Evolutionary conservation across 495 filamentous ascomycete species (phyloP).

Genomic region (Xylaria intraflava): DNA sequence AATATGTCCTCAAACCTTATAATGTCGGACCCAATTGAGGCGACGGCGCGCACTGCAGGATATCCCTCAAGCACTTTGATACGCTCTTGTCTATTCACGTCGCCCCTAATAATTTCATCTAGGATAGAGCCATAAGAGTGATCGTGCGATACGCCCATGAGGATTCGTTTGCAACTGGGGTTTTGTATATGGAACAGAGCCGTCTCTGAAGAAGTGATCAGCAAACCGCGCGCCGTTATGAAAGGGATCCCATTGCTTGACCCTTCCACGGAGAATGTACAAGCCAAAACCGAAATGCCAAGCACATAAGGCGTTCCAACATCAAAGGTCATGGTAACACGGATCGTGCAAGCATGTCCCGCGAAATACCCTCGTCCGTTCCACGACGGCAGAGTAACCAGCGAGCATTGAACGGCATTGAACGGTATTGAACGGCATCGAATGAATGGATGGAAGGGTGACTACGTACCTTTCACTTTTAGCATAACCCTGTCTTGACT

Average conservation of each 20-base stretch:
- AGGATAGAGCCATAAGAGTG: slow-evolving; percentile 64
- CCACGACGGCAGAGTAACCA: neutral
- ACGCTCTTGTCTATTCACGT: slow-evolving; percentile 46
- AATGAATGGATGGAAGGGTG: too few species aligned
- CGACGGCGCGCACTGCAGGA: slow-evolving; percentile 62
- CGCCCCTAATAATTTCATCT: slow-evolving; percentile 49
- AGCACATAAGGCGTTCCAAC: neutral
- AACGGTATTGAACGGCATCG: neutral
- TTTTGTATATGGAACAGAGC: slow-evolving; percentile 56
- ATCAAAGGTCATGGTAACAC: neutral
- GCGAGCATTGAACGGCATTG: neutral
- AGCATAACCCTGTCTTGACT: slow-evolving; percentile 64
- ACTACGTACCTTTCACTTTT: slow-evolving; percentile 67
- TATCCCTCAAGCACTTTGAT: slow-evolving; percentile 71
- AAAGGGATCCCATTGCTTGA: neutral
- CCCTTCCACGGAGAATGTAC: neutral
- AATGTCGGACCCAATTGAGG: slow-evolving; percentile 49
- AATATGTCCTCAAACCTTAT: slow-evolving; percentile 59
- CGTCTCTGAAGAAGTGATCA: slow-evolving; percentile 43
- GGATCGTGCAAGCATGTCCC: neutral
- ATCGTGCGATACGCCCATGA: slow-evolving; percentile 74
- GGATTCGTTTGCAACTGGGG: slow-evolving; percentile 72
- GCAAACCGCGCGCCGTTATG: neutral
- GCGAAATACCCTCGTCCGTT: neutral
- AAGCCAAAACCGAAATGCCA: too few species aligned